Evolutionary conservation across 23 red algal genomes (phyloP), one percentile per base, ranked within the genome.

Genomic region (Cyanidiococcus yangmingshanensis): DNA sequence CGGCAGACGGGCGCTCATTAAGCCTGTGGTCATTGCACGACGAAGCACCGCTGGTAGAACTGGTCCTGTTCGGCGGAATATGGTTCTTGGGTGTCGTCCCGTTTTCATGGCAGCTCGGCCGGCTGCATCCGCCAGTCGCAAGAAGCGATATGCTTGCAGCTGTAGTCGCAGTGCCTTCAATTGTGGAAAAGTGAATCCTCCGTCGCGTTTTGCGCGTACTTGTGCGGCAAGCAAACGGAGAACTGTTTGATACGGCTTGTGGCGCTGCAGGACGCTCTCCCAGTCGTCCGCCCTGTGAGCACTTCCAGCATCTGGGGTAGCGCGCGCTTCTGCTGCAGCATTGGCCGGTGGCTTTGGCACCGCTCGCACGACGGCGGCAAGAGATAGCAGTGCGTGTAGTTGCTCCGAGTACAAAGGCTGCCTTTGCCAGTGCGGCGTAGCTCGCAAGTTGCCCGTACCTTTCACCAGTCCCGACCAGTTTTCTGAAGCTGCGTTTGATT

Each of bases 151-250:
- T 38, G 84, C 84, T 36, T 80, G 76, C 35, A 87, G 40, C 76
- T 86, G 89, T 50, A 87, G 80, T 18, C 80, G 79, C 33, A 85
- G 74, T 25, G 89, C 89, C 78, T 92, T 83, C 58, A 87, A 74
- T 80, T 92, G 89, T 50, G 83, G 74, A 77, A 92, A 92, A 17
- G 89, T 82, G 51, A 86, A 79, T 38, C 41, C 67, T 32, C 76
- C 59, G 39, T 79, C 40, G 24, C 79, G 89, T 16, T 84, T 58
- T 37, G 79, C 76, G 68, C 68, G 58, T 59, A 74, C 58, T 41
- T 92, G 89, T 3, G 89, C 83, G 75, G 75, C 79, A 30, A 92
- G 89, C 21, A 92, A 76, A 33, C 79, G 83, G 41, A 92, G 80
- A 33, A 92, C 77, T 59, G 75, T 71, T 59, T 76, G 37, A 80